Evolutionary conservation across 371 early-diverging fungal genomes (phyloP), one percentile per base, ranked within the genome.

Genomic region (Circinella minor): DNA sequence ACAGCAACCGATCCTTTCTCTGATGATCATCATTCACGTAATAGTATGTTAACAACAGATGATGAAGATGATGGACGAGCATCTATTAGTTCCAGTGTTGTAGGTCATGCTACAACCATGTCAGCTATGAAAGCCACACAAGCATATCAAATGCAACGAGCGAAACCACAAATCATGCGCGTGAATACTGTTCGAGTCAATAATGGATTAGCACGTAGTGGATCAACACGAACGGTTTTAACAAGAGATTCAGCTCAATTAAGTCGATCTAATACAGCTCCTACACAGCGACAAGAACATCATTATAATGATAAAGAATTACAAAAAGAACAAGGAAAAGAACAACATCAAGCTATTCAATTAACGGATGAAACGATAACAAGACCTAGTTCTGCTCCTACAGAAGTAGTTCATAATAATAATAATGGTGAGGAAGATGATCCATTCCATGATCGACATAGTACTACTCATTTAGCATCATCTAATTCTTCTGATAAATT

Each of bases 151-250:
- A 74, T 80, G 18, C 72, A 65, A 37, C 67, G 84, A 64, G 84
- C 84, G 0, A 78, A 75, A 75, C 82, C 84, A 3, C 76, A 75
- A 54, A 79, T 84, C 36, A 74, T 84, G 77, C 77, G 84, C 20
- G 81, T 84, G 65, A 79, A 84, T 61, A 82, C 84, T 1, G 73
- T 84, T 6, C 74, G 74, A 27, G 61, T 64, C 15, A 60, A 67
- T 48, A 72, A 69, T 17, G 74, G 72, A 7, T 51, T 80, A 10
- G 72, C 68, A 20, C 76, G 84, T 11, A 74, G 70, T 65, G 79
- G 77, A 15, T 80, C 82, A 18, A 65, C 76, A 4, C 71, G 78
- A 15, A 78, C 78, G 4, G 55, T 74, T 17, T 43, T 77, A 7
- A 74, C 75, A 6, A 55, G 47, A 43, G 71, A 70, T 18, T 69